Conservation (phyloP, 2,329 filamentous ascomycete genomes). For the Trichoderma gracile region DNA sequence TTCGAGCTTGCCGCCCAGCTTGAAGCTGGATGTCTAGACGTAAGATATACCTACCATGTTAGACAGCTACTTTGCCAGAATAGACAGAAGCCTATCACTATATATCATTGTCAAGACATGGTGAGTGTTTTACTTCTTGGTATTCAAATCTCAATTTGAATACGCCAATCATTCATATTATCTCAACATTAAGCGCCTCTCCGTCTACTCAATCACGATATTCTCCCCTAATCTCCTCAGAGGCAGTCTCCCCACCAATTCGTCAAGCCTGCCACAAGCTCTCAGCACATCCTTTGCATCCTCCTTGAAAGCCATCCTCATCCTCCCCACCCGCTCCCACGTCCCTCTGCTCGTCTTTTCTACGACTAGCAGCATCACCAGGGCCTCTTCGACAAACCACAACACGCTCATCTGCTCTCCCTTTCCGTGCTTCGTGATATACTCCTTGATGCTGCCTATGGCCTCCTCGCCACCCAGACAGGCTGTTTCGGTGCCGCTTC, state of each 20-base stretch:
- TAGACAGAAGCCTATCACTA: accelerated
- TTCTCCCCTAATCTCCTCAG: slow-evolving; percentile 38
- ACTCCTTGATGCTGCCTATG: slow-evolving; percentile 36
- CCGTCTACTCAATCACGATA: slow-evolving; percentile 37
- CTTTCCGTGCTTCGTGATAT: slow-evolving; percentile 38
- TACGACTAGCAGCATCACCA: slow-evolving; percentile 39
- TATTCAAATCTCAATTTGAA: background rate
- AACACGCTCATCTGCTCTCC: slow-evolving; percentile 42
- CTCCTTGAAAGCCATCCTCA: slow-evolving; percentile 40
- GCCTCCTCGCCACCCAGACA: background rate
- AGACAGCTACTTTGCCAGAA: background rate
- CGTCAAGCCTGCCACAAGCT: slow-evolving; percentile 37
- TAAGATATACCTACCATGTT: background rate
- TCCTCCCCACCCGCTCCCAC: slow-evolving; percentile 41
- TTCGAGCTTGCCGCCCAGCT: slow-evolving; percentile 15
- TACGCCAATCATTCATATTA: background rate
- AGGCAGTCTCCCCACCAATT: slow-evolving; percentile 37
- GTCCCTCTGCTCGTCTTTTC: slow-evolving; percentile 31
- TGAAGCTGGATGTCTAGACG: slow-evolving; percentile 11
- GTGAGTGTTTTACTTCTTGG: background rate
- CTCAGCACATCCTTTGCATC: slow-evolving; percentile 38
- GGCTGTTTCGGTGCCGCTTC: slow-evolving; percentile 26
- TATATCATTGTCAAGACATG: background rate
- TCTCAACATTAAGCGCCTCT: background rate
- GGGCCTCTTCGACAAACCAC: slow-evolving; percentile 41